Conservation (phyloP, 352 stramenopile species). For the Phytophthora ohioensis region DNA sequence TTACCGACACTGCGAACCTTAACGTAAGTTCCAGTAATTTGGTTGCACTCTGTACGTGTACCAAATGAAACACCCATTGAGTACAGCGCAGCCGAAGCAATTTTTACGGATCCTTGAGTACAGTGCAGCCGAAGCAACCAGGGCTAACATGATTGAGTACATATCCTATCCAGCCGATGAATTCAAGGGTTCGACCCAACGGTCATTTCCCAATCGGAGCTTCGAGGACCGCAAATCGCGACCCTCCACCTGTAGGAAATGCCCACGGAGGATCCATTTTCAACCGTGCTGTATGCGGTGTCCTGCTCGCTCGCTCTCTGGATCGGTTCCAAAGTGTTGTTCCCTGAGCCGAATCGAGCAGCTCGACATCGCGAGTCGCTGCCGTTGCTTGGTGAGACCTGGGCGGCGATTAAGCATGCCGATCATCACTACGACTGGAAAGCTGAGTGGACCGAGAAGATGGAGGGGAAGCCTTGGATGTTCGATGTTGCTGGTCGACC, state of each 20-base stretch:
- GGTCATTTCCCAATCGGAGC: conserved; percentile 19
- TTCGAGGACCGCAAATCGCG: background rate
- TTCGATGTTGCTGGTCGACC: conserved; percentile 39
- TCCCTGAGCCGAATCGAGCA: conserved; percentile 29
- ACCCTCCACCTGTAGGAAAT: background rate
- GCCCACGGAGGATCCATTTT: conserved; percentile 5
- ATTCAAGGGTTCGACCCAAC: conserved; percentile 2
- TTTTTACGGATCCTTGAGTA: too few relatives aligned
- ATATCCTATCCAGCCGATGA: background rate
- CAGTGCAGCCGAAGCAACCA: background rate
- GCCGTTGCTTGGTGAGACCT: conserved; percentile 28
- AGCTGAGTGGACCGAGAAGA: conserved; percentile 28
- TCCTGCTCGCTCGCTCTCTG: conserved; percentile 29
- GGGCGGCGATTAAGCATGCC: conserved; percentile 31
- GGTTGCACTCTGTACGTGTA: background rate
- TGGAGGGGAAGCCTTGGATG: conserved; percentile 39
- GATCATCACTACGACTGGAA: conserved; percentile 46
- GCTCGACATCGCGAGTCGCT: conserved; percentile 30
- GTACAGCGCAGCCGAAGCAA: too few relatives aligned
- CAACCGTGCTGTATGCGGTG: conserved; percentile 16
- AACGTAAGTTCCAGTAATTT: too few relatives aligned
- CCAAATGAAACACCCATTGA: too few relatives aligned
- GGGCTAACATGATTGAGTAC: background rate
- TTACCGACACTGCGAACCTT: too few relatives aligned
- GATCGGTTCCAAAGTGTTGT: conserved; percentile 17